Base-by-base conservation (phyloP, 2,329 filamentous ascomycete genomes). In the Sporothrix variecibatus region DNA sequence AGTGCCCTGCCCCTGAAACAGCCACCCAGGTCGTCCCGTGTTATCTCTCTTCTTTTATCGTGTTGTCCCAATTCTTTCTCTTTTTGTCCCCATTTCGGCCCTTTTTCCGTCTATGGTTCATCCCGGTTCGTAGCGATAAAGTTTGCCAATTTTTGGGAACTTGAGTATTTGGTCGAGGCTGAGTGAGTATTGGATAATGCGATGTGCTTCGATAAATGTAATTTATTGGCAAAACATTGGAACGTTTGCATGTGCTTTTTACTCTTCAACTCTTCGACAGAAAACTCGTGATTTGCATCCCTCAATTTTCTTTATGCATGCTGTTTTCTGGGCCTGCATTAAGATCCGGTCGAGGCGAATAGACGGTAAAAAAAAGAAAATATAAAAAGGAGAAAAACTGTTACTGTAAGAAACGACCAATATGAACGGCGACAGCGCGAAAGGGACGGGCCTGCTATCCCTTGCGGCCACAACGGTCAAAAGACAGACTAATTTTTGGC, bases 401-500 rank as follows among this genome's bases (percentile, higher is more conserved):
- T 9, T 46, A 49, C 15, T 1, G 15, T 17, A 49, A 49, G 20
- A 49, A 56, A 26, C n/a, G 26, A 7, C 4, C 15, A n/a, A 62
- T 38, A 62, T 8, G 15, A 62, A 62, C 12, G 60, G 20, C 43
- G 43, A 49, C 43, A 49, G 43, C 12, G 43, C 43, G n/a, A 46
- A 65, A 46, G 62, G 34, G 62, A 46, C 38, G 62, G 31, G 34
- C 60, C 20, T 65, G n/a, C 12, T 11, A 65, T 65, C 38, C 62
- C 38, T 65, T 17, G 38, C n/a, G n/a, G 62, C n/a, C 23, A 28
- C 62, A 67, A 67, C 62, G 38, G 62, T 67, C 38, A 46, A 67
- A 62, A 28, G 11, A 56, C 8, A 20, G 31, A 7, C 58, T 20
- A 46, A 20, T 9, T 67, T 43, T 67, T 28, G 23, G 38, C 2